phyloP scores from a whole-genome alignment of 2,329 filamentous ascomycete genomes.

The Botrytis squamosa region DNA sequence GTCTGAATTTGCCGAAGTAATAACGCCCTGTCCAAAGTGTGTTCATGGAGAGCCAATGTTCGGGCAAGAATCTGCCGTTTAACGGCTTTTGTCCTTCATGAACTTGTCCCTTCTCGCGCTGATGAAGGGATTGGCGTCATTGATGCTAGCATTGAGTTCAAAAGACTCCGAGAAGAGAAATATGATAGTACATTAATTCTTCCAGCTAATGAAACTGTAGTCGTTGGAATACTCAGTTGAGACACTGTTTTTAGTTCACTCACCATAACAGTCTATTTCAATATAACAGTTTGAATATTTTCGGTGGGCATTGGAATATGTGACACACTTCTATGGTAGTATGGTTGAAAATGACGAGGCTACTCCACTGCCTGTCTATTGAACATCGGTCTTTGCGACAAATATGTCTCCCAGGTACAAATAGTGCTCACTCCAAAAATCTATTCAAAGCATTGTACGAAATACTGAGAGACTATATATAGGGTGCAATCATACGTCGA shows the following conservation, averaged over 20 bases:
- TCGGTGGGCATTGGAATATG: too few relatives aligned
- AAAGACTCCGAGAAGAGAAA: background rate
- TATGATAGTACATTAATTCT: too few relatives aligned
- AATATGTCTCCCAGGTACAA: background rate
- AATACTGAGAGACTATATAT: background rate
- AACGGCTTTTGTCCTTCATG: too few relatives aligned
- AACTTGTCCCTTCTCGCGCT: too few relatives aligned
- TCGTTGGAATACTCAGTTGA: slow-evolving; percentile 17
- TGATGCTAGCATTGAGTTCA: background rate
- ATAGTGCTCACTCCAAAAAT: background rate
- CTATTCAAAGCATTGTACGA: background rate
- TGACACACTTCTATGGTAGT: too few relatives aligned
- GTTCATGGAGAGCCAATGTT: slow-evolving; percentile 50
- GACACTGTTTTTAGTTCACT: background rate
- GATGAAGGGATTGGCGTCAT: too few relatives aligned
- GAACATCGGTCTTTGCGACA: too few relatives aligned
- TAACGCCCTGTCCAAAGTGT: slow-evolving; percentile 56
- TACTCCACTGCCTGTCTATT: too few relatives aligned
- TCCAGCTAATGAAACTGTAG: slow-evolving; percentile 22
- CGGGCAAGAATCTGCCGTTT: slow-evolving; percentile 47
- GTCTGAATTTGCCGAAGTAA: slow-evolving; percentile 50
- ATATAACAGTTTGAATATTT: background rate
- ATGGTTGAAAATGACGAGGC: too few relatives aligned
- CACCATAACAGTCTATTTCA: too few relatives aligned
- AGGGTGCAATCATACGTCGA: too few relatives aligned